Base-by-base conservation (phyloP, 768 basidiomycete genomes). In the Fomitopsis serialis region DNA sequence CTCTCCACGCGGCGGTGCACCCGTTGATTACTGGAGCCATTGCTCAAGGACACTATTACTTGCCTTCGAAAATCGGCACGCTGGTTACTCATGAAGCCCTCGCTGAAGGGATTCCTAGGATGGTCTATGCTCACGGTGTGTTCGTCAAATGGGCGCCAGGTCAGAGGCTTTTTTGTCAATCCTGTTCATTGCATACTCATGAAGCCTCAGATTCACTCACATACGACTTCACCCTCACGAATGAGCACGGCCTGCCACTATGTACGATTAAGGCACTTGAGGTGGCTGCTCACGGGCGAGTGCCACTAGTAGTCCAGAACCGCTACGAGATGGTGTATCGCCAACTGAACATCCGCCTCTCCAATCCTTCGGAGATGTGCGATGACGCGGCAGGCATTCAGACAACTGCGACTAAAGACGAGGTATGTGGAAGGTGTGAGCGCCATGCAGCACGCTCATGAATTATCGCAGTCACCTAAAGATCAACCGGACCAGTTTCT, bases 1-100 rank as follows among this genome's bases (percentile, higher is more conserved):
- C 68, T 29, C 40, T 74, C 5, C 72, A 74, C 32, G 57, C 65
- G 32, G 48, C 63, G 9, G 61, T 70, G 1, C 69, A 71, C 52
- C 66, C 64, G 23, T 45, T 61, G 1, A 55, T 73, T 48, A 68
- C 66, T 11, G 66, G 66, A 2, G 61, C 64, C 48, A 55, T 52
- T 23, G 66, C 68, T 44, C 53, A 54, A 8, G 62, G 58, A 27
- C 58, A 55, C n/a, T 72, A 68, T 56, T 72, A 67, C 48, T 61
- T 72, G 17, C 71, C 70, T 8, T 67, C 70, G 5, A 52, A 42
- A 45, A 32, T 61, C 13, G 49, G 45, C 1, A 34, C 52, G 8
- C 19, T 66, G 23, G 49, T 47, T 6, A 17, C 61, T n/a, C 54
- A 60, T 46, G 24, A 51, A 9, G 57, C 57, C 0, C 61, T 64